Evolutionary conservation across 805 yeast genomes (phyloP).

Genomic region (Metschnikowia gelsemii): DNA sequence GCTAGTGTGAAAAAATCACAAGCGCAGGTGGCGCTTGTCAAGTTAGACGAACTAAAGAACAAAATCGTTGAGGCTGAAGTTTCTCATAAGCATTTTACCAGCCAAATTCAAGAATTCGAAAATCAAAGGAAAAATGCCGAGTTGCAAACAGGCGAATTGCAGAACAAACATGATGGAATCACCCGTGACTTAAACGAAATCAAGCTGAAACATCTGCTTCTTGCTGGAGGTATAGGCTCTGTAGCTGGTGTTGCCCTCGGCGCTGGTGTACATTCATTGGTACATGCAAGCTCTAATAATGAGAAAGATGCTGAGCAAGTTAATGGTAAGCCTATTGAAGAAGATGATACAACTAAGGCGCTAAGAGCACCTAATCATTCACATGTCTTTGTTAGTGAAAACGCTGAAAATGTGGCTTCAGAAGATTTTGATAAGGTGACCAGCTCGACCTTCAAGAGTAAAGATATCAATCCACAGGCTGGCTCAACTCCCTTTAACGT

Average conservation of each 20-base stretch:
- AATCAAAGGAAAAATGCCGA: conserved; percentile 17
- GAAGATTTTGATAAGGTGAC: neutral
- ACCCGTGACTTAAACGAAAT: conserved; percentile 6
- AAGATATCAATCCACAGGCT: conserved; percentile 3
- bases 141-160: conserved; percentile 9
- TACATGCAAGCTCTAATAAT: neutral
- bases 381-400: neutral
- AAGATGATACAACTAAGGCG: neutral
- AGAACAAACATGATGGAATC: conserved; percentile 8
- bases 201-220: conserved; percentile 11
- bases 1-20: conserved; percentile 69
- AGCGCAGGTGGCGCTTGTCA: conserved; percentile 57
- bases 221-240: conserved; percentile 10
- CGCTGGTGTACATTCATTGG: conserved; percentile 6
- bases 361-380: neutral
- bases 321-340: neutral
- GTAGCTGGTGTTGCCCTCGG: conserved; percentile 11
- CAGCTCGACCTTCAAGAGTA: neutral
- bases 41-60: conserved; percentile 39
- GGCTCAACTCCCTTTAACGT: conserved; percentile 1
- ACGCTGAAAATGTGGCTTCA: neutral
- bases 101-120: conserved; percentile 22
- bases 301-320: neutral
- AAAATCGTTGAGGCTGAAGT: conserved; percentile 29
- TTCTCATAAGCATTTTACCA: conserved; percentile 24